phyloP scores from a whole-genome alignment of 139 green algal genomes.

The Gonium pectorale region DNA sequence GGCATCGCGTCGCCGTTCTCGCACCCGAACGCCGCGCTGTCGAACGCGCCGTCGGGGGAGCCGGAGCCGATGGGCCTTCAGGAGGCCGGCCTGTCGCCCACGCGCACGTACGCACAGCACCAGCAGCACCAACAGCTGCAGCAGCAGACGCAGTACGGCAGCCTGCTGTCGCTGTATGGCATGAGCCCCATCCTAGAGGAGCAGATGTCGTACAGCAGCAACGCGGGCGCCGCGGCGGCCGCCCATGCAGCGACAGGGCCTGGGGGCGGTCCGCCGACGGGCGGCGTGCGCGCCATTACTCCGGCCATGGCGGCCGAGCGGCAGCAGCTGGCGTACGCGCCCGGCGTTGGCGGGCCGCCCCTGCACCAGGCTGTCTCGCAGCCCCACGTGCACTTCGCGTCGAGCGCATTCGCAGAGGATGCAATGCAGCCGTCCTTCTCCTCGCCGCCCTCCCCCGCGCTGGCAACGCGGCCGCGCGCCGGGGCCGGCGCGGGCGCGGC shows the following conservation, averaged over 20 bases:
- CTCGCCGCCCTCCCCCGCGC: neutral
- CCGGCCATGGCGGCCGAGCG: too few relatives aligned
- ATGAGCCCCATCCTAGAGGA: slow-evolving; percentile 46
- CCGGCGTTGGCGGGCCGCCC: too few relatives aligned
- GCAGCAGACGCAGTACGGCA: neutral
- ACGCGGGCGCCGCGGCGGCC: too few relatives aligned
- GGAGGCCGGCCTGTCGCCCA: neutral
- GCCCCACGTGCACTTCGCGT: slow-evolving; percentile 25
- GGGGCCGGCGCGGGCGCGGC: neutral
- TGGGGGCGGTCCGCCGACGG: too few relatives aligned
- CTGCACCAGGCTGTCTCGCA: slow-evolving; percentile 1
- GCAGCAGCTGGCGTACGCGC: too few relatives aligned
- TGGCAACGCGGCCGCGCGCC: neutral
- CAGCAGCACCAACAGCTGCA: too few relatives aligned
- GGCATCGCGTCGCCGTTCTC: neutral
- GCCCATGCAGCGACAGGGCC: too few relatives aligned
- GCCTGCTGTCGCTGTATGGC: neutral
- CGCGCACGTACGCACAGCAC: too few relatives aligned
- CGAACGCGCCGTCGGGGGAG: neutral
- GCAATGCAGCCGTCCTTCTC: neutral
- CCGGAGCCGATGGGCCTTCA: neutral
- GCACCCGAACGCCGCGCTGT: neutral
- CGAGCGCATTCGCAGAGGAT: neutral
- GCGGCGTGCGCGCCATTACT: too few relatives aligned
- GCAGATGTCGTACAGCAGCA: too few relatives aligned